phyloP scores from a whole-genome alignment of 305 asterid genomes.

The Fraxinus dipetala region DNA sequence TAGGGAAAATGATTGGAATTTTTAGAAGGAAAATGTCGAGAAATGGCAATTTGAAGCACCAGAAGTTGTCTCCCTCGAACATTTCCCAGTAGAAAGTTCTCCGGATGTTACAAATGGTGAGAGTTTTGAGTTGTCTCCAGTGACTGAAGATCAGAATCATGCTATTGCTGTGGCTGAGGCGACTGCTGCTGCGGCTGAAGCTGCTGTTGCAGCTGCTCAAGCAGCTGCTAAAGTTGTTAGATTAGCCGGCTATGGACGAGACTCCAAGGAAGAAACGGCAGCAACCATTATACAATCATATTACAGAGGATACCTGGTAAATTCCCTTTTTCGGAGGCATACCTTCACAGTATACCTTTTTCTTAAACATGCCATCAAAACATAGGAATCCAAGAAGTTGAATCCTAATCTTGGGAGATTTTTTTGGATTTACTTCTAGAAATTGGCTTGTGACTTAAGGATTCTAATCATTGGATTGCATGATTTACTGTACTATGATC shows the following conservation, averaged over 20 bases:
- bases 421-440: not conserved
- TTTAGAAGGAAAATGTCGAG: slow-evolving; percentile 57
- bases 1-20: not conserved
- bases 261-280: slow-evolving; percentile 66
- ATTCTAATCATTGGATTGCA: not conserved
- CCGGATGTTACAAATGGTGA: slow-evolving; percentile 59
- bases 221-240: slow-evolving; percentile 48
- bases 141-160: slow-evolving; percentile 33
- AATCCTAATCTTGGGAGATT: not conserved
- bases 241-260: slow-evolving; percentile 59
- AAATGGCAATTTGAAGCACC: slow-evolving; percentile 75
- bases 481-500: not conserved
- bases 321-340: not conserved
- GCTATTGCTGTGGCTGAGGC: slow-evolving; percentile 53
- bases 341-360: not conserved
- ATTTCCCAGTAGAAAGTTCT: slow-evolving; percentile 76
- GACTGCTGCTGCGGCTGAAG: slow-evolving; percentile 64
- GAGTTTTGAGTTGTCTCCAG: slow-evolving; percentile 44
- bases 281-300: slow-evolving; percentile 74
- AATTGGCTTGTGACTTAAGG: not conserved
- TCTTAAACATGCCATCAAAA: not conserved
- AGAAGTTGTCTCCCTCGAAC: slow-evolving; percentile 80
- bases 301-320: slow-evolving; percentile 89
- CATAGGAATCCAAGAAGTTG: not conserved
- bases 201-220: slow-evolving; percentile 52